Conservation (phyloP, 2,329 filamentous ascomycete species). For the Seiridium cupressi region DNA sequence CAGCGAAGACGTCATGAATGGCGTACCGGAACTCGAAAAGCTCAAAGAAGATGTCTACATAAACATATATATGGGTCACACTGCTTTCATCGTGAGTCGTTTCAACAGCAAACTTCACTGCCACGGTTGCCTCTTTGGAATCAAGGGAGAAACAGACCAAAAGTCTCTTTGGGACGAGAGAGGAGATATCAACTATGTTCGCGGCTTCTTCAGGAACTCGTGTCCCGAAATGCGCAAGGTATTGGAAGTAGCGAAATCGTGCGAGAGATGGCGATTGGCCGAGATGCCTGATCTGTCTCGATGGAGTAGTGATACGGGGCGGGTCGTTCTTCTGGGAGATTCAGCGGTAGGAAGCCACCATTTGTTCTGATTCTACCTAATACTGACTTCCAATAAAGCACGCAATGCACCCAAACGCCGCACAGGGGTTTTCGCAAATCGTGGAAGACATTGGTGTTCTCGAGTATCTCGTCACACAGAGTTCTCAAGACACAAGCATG, state of each 20-base stretch:
- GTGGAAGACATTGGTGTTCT: slow-evolving; percentile 10
- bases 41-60: slow-evolving; percentile 2
- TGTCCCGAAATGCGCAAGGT: slow-evolving; percentile 6
- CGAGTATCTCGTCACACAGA: slow-evolving; percentile 6
- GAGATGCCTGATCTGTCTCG: slow-evolving; percentile 10
- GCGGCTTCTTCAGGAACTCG: neutral
- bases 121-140: slow-evolving; percentile 4
- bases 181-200: slow-evolving; percentile 3
- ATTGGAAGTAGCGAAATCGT: neutral
- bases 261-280: slow-evolving; percentile 9
- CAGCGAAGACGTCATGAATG: neutral
- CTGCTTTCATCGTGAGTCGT: slow-evolving; percentile 5
- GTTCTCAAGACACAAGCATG: neutral
- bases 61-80: slow-evolving; percentile 9
- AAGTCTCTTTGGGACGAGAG: slow-evolving; percentile 7
- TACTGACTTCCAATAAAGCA: slow-evolving; percentile 2
- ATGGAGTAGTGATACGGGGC: slow-evolving; percentile 1
- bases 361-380: neutral
- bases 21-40: neutral
- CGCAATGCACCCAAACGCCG: slow-evolving; percentile 10
- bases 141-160: slow-evolving; percentile 11
- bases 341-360: neutral
- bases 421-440: slow-evolving; percentile 9
- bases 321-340: slow-evolving; percentile 7
- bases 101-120: slow-evolving; percentile 1